Base-by-base conservation (phyloP, 208 protist species). In the Trypanosoma scelopori region DNA sequence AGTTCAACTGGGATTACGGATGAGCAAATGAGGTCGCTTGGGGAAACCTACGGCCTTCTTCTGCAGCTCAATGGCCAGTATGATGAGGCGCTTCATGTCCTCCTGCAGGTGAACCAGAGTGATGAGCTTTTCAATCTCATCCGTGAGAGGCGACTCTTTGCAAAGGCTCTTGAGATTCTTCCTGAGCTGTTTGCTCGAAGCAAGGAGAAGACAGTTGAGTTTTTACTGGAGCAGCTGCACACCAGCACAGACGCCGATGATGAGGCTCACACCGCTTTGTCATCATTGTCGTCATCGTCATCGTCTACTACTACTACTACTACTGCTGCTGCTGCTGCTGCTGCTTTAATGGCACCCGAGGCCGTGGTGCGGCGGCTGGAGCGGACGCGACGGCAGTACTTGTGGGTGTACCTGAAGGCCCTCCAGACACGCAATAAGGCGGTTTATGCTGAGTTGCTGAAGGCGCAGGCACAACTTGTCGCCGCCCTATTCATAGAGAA, bases 401-500 rank as follows among this genome's bases (percentile, higher is more conserved):
- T 91, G 41, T 86, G 84, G 69, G 32, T 41, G 5, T 91, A 91
- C 48, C 63, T 91, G 13, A 71, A 74, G 37, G 70, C 79, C 6
- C 59, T 91, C 7, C 74, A 75, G 25, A 42, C 18, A 39, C 16
- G 23, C 28, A 55, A 71, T 55, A 65, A 58, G 27, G 27, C 28
- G 4, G 22, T 51, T 20, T 58, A 72, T 42, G 49, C 46, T 32
- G 30, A 27, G 23, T 1, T 76, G 18, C 62, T 48, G 6, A 71
- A 68, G 52, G 71, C 74, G 32, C 67, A 85, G 37, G 85, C 82
- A 15, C 82, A 87, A 51, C 79, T 93, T 22, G 53, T 93, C 30
- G 81, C 87, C 15, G 81, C 78, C 18, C 78, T 94, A 1, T 89
- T 82, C 55, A 86, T 92, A 42, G 82, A 91, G 70, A 85, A 91